Evolutionary conservation across 495 filamentous ascomycete genomes (phyloP).

Genomic region (Lindgomyces ingoldianus): DNA sequence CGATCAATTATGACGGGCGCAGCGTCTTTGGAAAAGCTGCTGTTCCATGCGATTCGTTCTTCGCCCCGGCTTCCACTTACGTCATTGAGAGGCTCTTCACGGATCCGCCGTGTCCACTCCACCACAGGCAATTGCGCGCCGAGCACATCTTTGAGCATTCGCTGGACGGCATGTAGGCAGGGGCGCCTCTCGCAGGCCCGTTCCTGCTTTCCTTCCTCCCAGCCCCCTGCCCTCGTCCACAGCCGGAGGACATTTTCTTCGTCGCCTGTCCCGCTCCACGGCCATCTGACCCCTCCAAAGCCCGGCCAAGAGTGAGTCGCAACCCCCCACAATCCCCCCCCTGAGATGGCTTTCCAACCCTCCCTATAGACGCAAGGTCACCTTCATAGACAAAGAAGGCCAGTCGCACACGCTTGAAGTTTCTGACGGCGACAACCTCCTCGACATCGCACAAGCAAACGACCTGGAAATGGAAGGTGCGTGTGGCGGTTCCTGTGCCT

Average conservation of each 20-base stretch:
- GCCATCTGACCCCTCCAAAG: constrained; percentile 79
- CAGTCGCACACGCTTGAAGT: constrained; percentile 74
- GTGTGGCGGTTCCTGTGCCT: constrained; percentile 94
- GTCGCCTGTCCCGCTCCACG: constrained; percentile 63
- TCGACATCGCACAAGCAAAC: constrained; percentile 92
- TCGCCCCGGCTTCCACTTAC: neutral
- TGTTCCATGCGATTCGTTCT: neutral
- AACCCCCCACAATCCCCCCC: neutral
- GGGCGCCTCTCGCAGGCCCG: neutral
- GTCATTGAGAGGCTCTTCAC: constrained; percentile 1
- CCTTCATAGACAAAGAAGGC: constrained; percentile 94
- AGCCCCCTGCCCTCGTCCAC: neutral
- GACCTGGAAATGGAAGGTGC: constrained; percentile 99
- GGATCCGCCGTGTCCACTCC: constrained; percentile 10
- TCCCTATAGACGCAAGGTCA: constrained; percentile 71
- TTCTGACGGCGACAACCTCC: constrained; percentile 80
- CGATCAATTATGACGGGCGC: neutral
- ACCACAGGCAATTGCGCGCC: constrained; percentile 15
- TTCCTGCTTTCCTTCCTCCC: neutral
- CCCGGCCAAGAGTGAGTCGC: constrained; percentile 85
- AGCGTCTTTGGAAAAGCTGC: neutral
- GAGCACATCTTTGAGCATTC: neutral
- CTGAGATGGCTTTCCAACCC: neutral
- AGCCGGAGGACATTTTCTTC: constrained; percentile 64
- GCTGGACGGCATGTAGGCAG: neutral